Base-by-base conservation (phyloP, 2,329 filamentous ascomycete genomes). In the Keithomyces neogunnii region DNA sequence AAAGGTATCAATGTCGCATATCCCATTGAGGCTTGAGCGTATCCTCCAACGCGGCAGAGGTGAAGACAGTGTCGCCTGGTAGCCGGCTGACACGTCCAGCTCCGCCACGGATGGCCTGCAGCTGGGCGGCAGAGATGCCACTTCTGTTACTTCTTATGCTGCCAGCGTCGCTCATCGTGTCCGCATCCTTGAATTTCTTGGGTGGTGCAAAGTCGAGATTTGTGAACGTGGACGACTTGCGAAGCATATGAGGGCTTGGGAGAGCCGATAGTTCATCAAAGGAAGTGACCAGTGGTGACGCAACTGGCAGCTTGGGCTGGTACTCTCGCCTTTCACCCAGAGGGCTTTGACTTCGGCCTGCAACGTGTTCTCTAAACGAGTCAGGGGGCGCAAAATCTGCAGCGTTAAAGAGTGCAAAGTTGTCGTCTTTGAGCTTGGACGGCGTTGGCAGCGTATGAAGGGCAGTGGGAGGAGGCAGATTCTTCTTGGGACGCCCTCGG, bases 351-450 rank as follows among this genome's bases (percentile, higher is more conserved):
- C 80, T 78, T 42, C 82, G 75, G 45, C 92, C 92, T 49, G 81
- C 78, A 56, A 79, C 82, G 54, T 85, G 80, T 36, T 92, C 88
- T 56, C 73, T 76, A 63, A 82, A 77, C 19, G 69, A 77, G 28
- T 79, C 74, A 1, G 88, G 89, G 29, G 93, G 93, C 0, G 93
- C 93, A 68, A 96, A 97, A 59, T 96, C 92, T 52, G 86, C 79
- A 0, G 89, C 77, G 48, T 72, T 72, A 58, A 83, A 60, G 71
- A 86, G 66, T 45, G 86, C 82, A 57, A 95, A 84, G 2, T 81
- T 78, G 64, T 96, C 90, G 54, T 95, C 91, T 62, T 76, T 86
- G 42, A 99, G 76, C 73, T 89, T 87, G 48, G 86, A 84, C 1
- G 93, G 92, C 1, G 89, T 95, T 7, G 92, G 92, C 26, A 99